Evolutionary conservation across 202 grass and related monocot species (phyloP), one percentile per base, ranked within the genome.

Genomic region (Panicum virgatum): DNA sequence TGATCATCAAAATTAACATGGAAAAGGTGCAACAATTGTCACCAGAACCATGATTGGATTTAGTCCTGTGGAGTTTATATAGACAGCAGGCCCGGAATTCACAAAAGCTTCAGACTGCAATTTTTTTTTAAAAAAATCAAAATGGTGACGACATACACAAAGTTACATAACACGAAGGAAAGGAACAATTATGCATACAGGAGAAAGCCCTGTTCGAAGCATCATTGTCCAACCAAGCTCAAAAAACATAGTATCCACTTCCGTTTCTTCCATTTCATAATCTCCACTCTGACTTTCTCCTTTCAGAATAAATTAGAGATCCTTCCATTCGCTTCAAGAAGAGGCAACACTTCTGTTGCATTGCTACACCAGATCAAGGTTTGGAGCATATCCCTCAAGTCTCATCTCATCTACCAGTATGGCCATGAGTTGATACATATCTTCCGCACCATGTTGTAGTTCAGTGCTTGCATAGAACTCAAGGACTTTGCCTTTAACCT

Each of bases 11-110:
- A 82, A 50, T 12, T 12, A 79, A 48, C 57, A 79, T 5, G 48
- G 58, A 66, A 61, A 37, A 75, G 72, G 72, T 13, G 59, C 50
- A 39, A 39, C 14, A 73, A 54, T 13, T 71, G 22, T 90, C 53
- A 98, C 96, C 96, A 95, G 96, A 91, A 95, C 96, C 96, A 98
- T 93, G 62, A 98, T 95, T 50, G 92, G 96, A 85, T 95, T 98
- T 85, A 92, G 96, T 62, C 96, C 96, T 9, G 75, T 73, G 45
- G 87, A 83, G 81, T 92, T 92, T 79, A 98, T 86, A 82, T 98
- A 98, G 87, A 93, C 86, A 82, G 92, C 82, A 72, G 92, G 75
- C 23, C 96, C 96, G 73, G 90, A 68, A 91, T 98, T 95, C 42
- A 95, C 96, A 83, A 90, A 92, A 83, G 96, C 91, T 66, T 91